Percentiles rank a stretch among this genome's conserved stretches.
phyloP scores from a whole-genome alignment of 1,284 basidiomycete species.

The Volvariella surrecta region DNA sequence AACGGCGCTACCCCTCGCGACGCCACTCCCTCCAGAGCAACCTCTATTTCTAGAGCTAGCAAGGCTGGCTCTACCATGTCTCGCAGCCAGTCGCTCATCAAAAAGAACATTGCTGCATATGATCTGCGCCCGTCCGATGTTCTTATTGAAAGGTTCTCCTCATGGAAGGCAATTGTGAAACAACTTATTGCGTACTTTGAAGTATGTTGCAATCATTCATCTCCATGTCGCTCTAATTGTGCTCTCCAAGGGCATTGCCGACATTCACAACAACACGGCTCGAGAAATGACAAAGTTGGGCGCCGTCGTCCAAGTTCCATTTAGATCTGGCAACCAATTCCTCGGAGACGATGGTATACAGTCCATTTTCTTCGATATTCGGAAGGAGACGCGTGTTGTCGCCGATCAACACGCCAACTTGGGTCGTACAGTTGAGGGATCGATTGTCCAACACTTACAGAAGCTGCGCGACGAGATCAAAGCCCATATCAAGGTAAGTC shows the following conservation, averaged over 20 bases:
- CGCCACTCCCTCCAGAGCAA: slow-evolving; percentile 49
- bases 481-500: slow-evolving; percentile 83
- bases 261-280: slow-evolving; percentile 93
- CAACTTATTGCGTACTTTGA: slow-evolving; percentile 87
- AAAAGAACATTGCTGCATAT: slow-evolving; percentile 82
- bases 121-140: slow-evolving; percentile 94
- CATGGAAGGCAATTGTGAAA: slow-evolving; percentile 95
- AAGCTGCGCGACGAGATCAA: slow-evolving; percentile 94
- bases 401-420: slow-evolving; percentile 97
- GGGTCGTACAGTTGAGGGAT: slow-evolving; percentile 93
- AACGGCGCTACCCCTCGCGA: slow-evolving; percentile 2
- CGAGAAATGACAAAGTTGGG: slow-evolving; percentile 93
- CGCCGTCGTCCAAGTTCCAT: slow-evolving; percentile 97
- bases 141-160: slow-evolving; percentile 90
- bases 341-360: slow-evolving; percentile 86
- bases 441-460: slow-evolving; percentile 96
- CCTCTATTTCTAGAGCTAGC: slow-evolving; percentile 59
- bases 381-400: slow-evolving; percentile 90
- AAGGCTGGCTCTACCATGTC: slow-evolving; percentile 62
- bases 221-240: background rate
- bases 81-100: slow-evolving; percentile 78
- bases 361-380: slow-evolving; percentile 91
- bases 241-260: slow-evolving; percentile 74
- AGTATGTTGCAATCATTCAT: slow-evolving; percentile 19
- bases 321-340: slow-evolving; percentile 92